Percentiles rank a stretch among this genome's conserved stretches.
These are phyloP conservation scores for Colletotrichum incanum DNA, from an alignment of 2,329 filamentous ascomycete genomes.

Conservation along the genomic window DNA sequence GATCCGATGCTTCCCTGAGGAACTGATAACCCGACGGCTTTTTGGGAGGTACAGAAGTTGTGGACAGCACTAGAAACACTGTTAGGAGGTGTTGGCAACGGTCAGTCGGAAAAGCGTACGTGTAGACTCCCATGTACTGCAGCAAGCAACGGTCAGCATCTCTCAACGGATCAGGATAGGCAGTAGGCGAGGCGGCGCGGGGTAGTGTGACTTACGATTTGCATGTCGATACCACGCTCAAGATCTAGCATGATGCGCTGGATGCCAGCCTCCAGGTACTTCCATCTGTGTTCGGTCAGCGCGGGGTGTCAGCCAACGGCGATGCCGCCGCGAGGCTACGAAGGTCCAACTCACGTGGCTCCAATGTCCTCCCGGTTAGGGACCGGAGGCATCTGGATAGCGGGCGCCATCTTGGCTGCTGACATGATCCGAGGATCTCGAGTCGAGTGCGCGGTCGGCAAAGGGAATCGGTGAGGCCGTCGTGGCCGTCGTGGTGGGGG, in stretches of 20 bases:
- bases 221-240: conserved; percentile 93
- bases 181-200: conserved; percentile 34
- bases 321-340: conserved; percentile 13
- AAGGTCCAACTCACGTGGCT: conserved; percentile 59
- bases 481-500: conserved; percentile 45
- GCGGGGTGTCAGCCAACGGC: conserved; percentile 29
- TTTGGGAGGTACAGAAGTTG: conserved; percentile 99
- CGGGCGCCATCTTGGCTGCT: conserved; percentile 53
- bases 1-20: conserved; percentile 57
- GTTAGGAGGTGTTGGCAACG: conserved; percentile 53
- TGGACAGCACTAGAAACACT: conserved; percentile 80
- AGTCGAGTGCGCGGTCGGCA: conserved; percentile 28
- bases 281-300: conserved; percentile 75
- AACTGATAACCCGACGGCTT: conserved; percentile 78
- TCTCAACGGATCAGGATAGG: conserved; percentile 18
- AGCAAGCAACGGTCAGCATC: conserved; percentile 34
- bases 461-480: conserved; percentile 44
- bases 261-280: conserved; percentile 89
- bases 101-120: conserved; percentile 63
- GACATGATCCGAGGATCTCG: conserved; percentile 48
- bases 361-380: conserved; percentile 75
- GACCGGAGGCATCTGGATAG: conserved; percentile 68
- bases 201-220: conserved; percentile 73
- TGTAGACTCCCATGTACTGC: conserved; percentile 97
- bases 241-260: conserved; percentile 94